Conservation (phyloP, 2,329 filamentous ascomycete genomes). For the Plenodomus lindquistii region DNA sequence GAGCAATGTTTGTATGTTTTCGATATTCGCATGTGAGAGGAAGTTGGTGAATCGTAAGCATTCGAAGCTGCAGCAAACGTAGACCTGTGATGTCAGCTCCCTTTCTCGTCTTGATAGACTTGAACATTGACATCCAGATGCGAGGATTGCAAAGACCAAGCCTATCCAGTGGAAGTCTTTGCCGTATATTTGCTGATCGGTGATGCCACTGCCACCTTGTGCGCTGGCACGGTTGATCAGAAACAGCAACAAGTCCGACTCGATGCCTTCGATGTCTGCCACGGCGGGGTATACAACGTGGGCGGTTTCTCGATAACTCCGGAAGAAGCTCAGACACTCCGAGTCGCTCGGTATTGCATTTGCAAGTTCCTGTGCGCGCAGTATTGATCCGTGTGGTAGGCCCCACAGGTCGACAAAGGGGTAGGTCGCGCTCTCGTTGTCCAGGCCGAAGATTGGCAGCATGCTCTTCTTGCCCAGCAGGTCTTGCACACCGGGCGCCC, state of each 20-base stretch:
- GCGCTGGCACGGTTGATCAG: slow-evolving; percentile 55
- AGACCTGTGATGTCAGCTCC: slow-evolving; percentile 67
- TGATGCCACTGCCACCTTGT: slow-evolving; percentile 49
- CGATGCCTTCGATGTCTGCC: slow-evolving; percentile 59
- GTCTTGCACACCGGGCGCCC: slow-evolving; percentile 58
- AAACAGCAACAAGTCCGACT: slow-evolving; percentile 58
- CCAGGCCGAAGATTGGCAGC: slow-evolving; percentile 64
- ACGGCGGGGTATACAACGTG: slow-evolving; percentile 65
- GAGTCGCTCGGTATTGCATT: slow-evolving; percentile 62
- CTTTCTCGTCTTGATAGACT: slow-evolving; percentile 61
- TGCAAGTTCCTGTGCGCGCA: slow-evolving; percentile 61
- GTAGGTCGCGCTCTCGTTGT: slow-evolving; percentile 67
- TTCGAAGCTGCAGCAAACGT: slow-evolving; percentile 68
- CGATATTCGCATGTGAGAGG: slow-evolving; percentile 62
- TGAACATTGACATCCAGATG: slow-evolving; percentile 65
- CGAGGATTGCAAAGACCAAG: slow-evolving; percentile 64
- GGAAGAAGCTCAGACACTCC: slow-evolving; percentile 62
- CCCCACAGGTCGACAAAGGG: slow-evolving; percentile 68
- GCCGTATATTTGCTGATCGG: slow-evolving; percentile 60
- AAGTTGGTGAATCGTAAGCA: slow-evolving; percentile 68
- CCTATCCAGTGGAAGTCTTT: slow-evolving; percentile 63
- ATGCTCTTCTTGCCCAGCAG: slow-evolving; percentile 63
- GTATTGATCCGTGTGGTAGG: slow-evolving; percentile 60
- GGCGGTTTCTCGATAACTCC: slow-evolving; percentile 61
- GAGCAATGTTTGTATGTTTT: slow-evolving; percentile 64